Base-by-base conservation (phyloP, 1,284 basidiomycete genomes). In the Boletellus sp. region DNA sequence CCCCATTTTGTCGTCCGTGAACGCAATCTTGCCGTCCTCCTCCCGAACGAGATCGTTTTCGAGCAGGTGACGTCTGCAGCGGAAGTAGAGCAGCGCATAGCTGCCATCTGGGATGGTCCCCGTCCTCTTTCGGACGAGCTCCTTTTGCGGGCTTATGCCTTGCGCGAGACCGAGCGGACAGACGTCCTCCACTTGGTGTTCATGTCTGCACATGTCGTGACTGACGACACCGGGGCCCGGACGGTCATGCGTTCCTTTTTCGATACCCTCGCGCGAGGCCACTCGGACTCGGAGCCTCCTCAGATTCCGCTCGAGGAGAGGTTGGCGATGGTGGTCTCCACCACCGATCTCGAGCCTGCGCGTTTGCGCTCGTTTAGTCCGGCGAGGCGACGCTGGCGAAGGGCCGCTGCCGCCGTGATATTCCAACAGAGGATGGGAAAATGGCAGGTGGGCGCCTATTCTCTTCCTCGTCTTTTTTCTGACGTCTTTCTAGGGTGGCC, bases 401-500 rank as follows among this genome's bases (percentile, higher is more conserved):
- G 57, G 40, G 78, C 74, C 0, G 70, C 75, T n/a, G 78, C 70
- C 0, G 51, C 55, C 5, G 66, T 74, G 7, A 70, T 81, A 27
- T 45, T 54, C 13, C 39, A 56, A 3, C 60, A 67, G 36, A 68
- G 68, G 35, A 52, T 57, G 34, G 53, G 56, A 5, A 74, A 58
- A 43, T 52, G 67, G 17, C 63, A 53, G 48, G 77, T 20, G 29
- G 11, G 21, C 48, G 10, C 6, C 30, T 20, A 23, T 8, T 22
- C 4, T 27, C 11, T 30, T 23, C 14, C 5, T 13, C 22, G 25
- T 8, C 14, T 3, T 29, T 29, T 34, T 8, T 4, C 52, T 14
- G n/a, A 50, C 7, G 42, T 39, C 3, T 43, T 36, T 7, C 13
- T 30, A 82, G 80, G 80, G 79, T 9, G 79, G 80, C 1, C 78